A percentile compares a stretch with the other conserved stretches of the same genome.
Evolutionary conservation across 1,284 basidiomycete genomes (phyloP).

Genomic region (Leccinum variabile): DNA sequence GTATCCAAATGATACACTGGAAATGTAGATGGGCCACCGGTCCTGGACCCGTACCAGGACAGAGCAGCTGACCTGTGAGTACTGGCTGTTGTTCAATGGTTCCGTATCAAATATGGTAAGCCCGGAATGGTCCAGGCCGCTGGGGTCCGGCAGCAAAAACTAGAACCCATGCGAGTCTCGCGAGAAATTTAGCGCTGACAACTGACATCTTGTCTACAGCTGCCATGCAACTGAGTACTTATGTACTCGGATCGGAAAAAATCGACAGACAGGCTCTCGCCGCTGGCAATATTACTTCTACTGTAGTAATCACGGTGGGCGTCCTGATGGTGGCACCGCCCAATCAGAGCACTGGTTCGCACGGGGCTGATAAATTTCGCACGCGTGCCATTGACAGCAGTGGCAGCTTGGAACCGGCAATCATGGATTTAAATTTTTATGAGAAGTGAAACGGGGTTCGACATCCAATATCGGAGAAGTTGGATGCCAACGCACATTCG

Average conservation of each 20-base stretch:
- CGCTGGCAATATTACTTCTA: not conserved
- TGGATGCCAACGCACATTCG: not conserved
- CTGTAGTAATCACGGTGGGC: not conserved
- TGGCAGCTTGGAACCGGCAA: not conserved
- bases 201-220: not conserved
- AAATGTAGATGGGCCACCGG: not conserved
- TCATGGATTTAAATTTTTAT: too few relatives aligned
- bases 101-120: not conserved
- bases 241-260: not conserved
- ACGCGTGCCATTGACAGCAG: not conserved
- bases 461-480: not conserved
- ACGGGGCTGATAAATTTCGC: not conserved
- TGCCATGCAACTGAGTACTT: too few relatives aligned
- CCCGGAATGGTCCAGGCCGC: not conserved
- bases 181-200: not conserved
- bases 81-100: slow-evolving; percentile 4
- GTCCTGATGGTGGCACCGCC: not conserved
- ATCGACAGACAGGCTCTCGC: not conserved
- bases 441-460: not conserved
- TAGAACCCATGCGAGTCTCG: not conserved
- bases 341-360: not conserved
- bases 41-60: not conserved
- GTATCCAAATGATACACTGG: slow-evolving; percentile 8
- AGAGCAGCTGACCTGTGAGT: not conserved
- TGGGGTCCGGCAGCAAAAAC: not conserved